A percentile compares a stretch with the other conserved stretches of the same genome.
Conservation (phyloP, 129 eudicot genomes). For the Saposhnikovia divaricata region DNA sequence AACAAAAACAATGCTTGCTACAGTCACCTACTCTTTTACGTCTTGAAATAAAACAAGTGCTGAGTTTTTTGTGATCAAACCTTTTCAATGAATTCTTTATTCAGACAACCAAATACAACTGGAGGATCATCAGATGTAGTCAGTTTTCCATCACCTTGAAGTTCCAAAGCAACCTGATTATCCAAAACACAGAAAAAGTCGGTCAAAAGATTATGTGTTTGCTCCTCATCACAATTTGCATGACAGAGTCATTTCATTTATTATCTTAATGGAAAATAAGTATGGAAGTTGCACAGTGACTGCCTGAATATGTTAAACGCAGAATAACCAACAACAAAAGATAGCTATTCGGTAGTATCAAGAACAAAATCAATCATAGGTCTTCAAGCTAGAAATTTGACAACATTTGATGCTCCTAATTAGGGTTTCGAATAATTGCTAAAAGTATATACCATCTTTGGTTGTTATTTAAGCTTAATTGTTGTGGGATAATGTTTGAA, state of each 20-base stretch:
- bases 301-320: not conserved
- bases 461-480: not conserved
- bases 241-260: not conserved
- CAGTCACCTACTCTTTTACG: not conserved
- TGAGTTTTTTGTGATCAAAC: slow-evolving; percentile 26
- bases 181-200: slow-evolving; percentile 9
- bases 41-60: not conserved
- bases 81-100: slow-evolving; percentile 63
- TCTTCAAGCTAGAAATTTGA: not conserved
- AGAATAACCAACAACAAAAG: not conserved
- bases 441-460: not conserved
- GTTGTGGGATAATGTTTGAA: not conserved
- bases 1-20: not conserved
- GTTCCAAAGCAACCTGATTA: slow-evolving; percentile 71
- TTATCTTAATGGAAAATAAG: not conserved
- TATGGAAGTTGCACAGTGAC: not conserved
- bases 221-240: not conserved
- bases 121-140: slow-evolving; percentile 93
- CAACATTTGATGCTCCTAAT: not conserved
- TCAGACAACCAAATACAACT: slow-evolving; percentile 67
- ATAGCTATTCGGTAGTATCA: not conserved
- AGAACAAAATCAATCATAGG: not conserved
- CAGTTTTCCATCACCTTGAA: slow-evolving; percentile 74
- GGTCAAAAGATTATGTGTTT: not conserved
- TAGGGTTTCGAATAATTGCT: not conserved